Evolutionary conservation across 495 filamentous ascomycete species (phyloP), one percentile per base, ranked within the genome.

Genomic region (Hypoxylon rickii): DNA sequence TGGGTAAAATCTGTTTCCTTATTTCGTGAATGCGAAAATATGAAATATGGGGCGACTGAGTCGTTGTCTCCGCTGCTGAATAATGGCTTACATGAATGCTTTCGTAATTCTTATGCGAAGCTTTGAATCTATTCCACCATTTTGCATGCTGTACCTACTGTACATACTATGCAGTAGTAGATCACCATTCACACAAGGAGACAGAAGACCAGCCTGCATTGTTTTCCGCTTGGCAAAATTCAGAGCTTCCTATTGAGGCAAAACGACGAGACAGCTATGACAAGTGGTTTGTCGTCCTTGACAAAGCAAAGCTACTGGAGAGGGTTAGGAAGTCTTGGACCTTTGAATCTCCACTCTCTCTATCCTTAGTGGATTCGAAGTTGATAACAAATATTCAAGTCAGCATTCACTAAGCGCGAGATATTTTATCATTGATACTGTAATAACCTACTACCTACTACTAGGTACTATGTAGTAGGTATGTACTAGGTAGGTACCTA

Each of bases 21-120:
- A 18, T 22, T 47, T 44, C 19, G 41, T 41, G 12, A 56, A 51
- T 56, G 5, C 15, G 41, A 51, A 20, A 51, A 39, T 24, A 47
- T 51, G 32, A 24, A 34, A 44, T 29, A 29, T 29, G 24, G 24
- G 24, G 24, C 24, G 4, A 29, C 4, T 4, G 10, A 29, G 4
- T 29, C 10, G 24, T 59, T 15, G 29, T 16, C 15, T 29, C 7
- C 11, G 37, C 5, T 43, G 58, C 58, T 61, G 58, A 61, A 36
- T 56, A 61, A 61, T 51, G 46, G 58, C 51, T 61, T 55, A 61
- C 41, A 36, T 18, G 24, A 21, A 18, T 24, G 44, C 46, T 55
- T 45, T 31, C 58, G 51, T 61, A 61, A 61, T 50, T 46, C 39
- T 61, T 61, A 61, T 55, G 51, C 40, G 40, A 51, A 41, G 31